A percentile compares a stretch with the other conserved stretches of the same genome.
Evolutionary conservation across 2,329 filamentous ascomycete species (phyloP).

Genomic region (Helotiales sp.): DNA sequence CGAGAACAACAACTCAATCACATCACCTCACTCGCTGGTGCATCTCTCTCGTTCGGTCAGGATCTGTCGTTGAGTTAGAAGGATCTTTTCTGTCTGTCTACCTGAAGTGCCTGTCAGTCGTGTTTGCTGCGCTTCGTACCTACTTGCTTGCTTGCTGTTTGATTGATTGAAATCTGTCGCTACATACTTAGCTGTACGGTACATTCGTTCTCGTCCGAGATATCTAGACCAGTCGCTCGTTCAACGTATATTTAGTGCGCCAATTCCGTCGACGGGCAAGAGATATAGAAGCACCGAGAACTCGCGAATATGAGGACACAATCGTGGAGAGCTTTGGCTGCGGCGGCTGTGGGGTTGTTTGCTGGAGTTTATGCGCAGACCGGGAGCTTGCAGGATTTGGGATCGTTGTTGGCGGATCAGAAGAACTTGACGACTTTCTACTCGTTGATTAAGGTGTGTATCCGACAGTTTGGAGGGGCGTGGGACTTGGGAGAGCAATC

Average conservation of each 20-base stretch:
- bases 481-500: neutral
- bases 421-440: conserved; percentile 52
- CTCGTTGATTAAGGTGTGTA: conserved; percentile 50
- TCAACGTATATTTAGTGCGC: neutral
- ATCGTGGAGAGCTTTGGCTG: conserved; percentile 29
- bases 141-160: too few species aligned
- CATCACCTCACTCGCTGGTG: neutral
- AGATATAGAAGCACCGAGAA: neutral
- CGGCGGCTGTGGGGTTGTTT: conserved; percentile 22
- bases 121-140: neutral
- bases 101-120: neutral
- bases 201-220: neutral
- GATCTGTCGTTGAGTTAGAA: neutral
- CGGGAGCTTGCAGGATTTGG: conserved; percentile 44
- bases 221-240: neutral
- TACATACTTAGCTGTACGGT: neutral
- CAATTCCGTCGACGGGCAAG: neutral
- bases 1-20: neutral
- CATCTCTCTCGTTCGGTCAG: neutral
- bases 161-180: conserved; percentile 6
- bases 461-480: neutral
- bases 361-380: conserved; percentile 31
- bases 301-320: conserved; percentile 25
- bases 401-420: conserved; percentile 47
- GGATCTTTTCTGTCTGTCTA: neutral